Base-by-base conservation (phyloP, 2,329 filamentous ascomycete genomes). In the Piedraia hortae region DNA sequence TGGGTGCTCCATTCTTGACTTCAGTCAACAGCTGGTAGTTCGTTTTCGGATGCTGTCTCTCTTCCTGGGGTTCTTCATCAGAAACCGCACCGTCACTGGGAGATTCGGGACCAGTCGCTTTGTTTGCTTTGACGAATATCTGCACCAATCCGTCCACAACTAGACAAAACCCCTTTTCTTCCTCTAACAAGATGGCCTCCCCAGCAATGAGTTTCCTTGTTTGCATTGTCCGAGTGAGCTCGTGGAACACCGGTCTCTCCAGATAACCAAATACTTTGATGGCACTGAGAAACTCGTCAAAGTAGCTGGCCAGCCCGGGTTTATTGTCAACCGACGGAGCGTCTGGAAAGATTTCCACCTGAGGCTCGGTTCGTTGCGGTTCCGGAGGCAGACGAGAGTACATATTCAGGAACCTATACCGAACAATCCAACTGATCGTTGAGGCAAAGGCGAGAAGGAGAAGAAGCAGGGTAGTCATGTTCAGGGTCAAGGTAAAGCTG, bases 221-320 rank as follows among this genome's bases (percentile, higher is more conserved):
- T 50, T 97, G 85, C 85, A 97, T 97, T 27, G 80, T 91, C 27
- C 85, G 59, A 0, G 85, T 97, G 35, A 97, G 60, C 47, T 97
- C 85, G 39, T 97, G 88, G 39, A 97, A 97, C 18, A 97, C 85
- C 0, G 85, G 78, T 12, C 85, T 65, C 43, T 97, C 85, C 19
- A 97, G 54, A 40, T 93, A 97, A 5, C 85, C 85, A 47, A 97
- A 97, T 26, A 97, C 85, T 46, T 93, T 97, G 51, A 97, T 97
- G 14, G 88, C 85, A 41, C 80, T 93, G 11, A 97, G 53, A 36
- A 97, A 97, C 44, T 97, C 88, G 46, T 97, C 85, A 12, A 97
- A 56, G 35, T 97, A 97, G 42, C 80, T 97, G n/a, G 77, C 67
- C 19, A 97, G 54, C 1, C 82, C 85, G 1, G 78, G 68, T 45